Percentiles rank a stretch among this genome's conserved stretches.
Evolutionary conservation across 2,329 filamentous ascomycete genomes (phyloP).

Genomic region (Colletotrichum kahawae): DNA sequence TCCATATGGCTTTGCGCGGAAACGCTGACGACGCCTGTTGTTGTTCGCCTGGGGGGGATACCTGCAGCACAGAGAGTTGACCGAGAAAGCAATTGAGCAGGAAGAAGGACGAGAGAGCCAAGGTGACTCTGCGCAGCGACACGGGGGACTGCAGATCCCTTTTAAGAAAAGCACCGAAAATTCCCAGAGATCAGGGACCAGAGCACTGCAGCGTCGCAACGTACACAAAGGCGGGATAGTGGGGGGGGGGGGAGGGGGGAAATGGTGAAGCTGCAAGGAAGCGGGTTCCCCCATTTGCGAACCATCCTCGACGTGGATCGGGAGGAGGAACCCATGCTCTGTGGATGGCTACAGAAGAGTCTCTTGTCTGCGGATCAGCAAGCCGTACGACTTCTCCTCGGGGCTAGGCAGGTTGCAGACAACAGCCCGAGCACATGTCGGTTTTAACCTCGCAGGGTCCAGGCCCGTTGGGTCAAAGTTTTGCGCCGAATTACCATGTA

Average conservation of each 20-base stretch:
- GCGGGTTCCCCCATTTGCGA: neutral
- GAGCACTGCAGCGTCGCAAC: slow-evolving; percentile 13
- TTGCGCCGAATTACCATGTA: neutral
- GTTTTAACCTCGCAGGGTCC: neutral
- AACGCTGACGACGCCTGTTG: neutral
- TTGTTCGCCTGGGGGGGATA: neutral
- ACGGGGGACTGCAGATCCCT: slow-evolving; percentile 9
- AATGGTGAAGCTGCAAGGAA: slow-evolving; percentile 5
- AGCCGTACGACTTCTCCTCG: neutral
- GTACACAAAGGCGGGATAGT: neutral
- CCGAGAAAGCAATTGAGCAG: neutral
- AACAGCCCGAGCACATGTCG: neutral
- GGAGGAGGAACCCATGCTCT: neutral
- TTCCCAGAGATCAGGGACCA: slow-evolving; percentile 19
- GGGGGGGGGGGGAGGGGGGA: neutral
- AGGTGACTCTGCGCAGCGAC: neutral
- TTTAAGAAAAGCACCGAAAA: slow-evolving; percentile 1
- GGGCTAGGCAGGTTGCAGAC: neutral
- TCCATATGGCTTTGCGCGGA: slow-evolving; percentile 25
- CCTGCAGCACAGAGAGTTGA: neutral
- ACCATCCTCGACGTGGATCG: neutral
- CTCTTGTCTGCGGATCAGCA: neutral
- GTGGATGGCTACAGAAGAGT: neutral
- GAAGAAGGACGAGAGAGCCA: neutral
- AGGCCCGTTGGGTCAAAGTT: neutral